Evolutionary conservation across 1,284 basidiomycete genomes (phyloP).

Genomic region (Phaffia rhodozyma): DNA sequence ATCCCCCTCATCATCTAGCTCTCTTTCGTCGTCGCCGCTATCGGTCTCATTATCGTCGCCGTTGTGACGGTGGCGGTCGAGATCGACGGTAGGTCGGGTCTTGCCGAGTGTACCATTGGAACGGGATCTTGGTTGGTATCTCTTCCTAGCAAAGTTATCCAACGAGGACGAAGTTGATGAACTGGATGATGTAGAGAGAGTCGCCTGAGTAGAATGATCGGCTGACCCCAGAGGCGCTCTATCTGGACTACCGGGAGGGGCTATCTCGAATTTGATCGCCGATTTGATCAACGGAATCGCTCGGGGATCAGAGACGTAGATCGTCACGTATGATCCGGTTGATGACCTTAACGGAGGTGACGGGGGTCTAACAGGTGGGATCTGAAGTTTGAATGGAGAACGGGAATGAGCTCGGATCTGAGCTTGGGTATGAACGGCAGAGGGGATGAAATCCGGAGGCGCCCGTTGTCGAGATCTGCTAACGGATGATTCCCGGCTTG

Average conservation of each 20-base stretch:
- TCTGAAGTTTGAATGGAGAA: background rate
- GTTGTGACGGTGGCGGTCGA: background rate
- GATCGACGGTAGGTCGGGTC: background rate
- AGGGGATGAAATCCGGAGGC: background rate
- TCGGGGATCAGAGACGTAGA: too few relatives aligned
- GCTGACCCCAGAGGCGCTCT: too few relatives aligned
- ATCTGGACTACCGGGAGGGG: too few relatives aligned
- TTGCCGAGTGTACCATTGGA: background rate
- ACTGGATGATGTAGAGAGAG: too few relatives aligned
- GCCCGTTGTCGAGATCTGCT: background rate
- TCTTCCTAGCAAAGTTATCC: background rate
- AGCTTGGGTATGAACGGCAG: too few relatives aligned
- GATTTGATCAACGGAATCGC: too few relatives aligned
- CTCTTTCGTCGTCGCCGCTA: background rate
- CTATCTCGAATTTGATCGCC: too few relatives aligned
- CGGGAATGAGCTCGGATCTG: too few relatives aligned
- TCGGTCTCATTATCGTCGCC: background rate
- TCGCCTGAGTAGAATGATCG: too few relatives aligned
- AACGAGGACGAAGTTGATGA: background rate
- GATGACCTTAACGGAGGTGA: background rate
- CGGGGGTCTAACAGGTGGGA: background rate
- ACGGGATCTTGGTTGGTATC: background rate
- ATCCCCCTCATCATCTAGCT: background rate
- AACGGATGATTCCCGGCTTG: background rate
- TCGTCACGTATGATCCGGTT: too few relatives aligned